Conservation (phyloP, 116 monocot genomes). For the Zostera marina region DNA sequence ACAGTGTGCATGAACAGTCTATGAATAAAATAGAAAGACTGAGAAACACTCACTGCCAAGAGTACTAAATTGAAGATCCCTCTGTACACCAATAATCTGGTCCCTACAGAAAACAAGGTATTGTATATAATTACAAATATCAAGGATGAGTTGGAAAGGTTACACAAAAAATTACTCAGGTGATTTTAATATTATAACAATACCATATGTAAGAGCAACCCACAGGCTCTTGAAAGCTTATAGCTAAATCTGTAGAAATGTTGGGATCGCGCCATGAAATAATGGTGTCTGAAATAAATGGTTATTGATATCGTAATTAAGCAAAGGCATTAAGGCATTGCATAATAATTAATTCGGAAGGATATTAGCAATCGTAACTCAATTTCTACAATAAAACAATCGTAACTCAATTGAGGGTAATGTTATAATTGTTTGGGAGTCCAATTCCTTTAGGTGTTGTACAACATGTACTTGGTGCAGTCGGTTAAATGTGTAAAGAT, state of each 20-base stretch:
- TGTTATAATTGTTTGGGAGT: too few species aligned
- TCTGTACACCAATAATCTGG: conserved; percentile 31
- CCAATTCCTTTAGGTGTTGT: too few species aligned
- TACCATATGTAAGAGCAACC: conserved; percentile 75
- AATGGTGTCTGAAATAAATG: conserved; percentile 28
- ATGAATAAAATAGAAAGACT: background rate
- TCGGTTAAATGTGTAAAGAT: too few species aligned
- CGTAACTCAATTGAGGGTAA: too few species aligned
- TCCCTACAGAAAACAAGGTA: conserved; percentile 33
- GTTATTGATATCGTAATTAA: background rate
- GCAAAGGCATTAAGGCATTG: background rate
- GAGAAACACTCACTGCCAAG: conserved; percentile 32
- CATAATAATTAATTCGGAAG: too few species aligned
- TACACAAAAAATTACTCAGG: background rate
- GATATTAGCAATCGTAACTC: too few species aligned
- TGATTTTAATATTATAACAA: conserved; percentile 11
- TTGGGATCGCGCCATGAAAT: conserved; percentile 68
- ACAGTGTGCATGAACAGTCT: background rate
- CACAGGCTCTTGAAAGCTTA: conserved; percentile 50
- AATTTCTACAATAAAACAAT: too few species aligned
- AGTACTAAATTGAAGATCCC: conserved; percentile 36
- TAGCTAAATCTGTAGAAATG: conserved; percentile 35
- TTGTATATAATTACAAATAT: background rate
- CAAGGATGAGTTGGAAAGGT: background rate
- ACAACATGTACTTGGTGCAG: too few species aligned